A percentile compares a stretch with the other conserved stretches of the same genome.
Conservation (phyloP, 768 basidiomycete species). For the Gloeopeniophorella convolvens region DNA sequence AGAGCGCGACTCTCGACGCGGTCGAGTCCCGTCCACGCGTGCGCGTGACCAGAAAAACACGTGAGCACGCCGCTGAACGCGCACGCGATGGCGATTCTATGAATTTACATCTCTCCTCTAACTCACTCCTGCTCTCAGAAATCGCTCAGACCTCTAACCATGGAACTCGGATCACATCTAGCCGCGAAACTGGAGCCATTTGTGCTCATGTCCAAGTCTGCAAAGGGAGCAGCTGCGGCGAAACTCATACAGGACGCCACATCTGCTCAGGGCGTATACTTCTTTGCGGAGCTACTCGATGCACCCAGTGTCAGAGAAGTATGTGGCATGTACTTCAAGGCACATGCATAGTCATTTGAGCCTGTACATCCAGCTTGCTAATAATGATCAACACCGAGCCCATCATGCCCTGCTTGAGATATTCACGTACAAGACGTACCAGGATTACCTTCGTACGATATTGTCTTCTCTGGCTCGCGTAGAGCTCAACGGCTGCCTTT, state of each 20-base stretch:
- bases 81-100: no score
- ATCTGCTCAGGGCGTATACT: constrained; percentile 84
- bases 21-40: no score
- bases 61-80: no score
- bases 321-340: constrained; percentile 19
- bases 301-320: constrained; percentile 82
- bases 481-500: background rate
- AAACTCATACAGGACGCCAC: constrained; percentile 85
- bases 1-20: no score
- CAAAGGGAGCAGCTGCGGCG: constrained; percentile 88
- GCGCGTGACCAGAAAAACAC: no score
- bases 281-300: constrained; percentile 85
- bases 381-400: constrained; percentile 54
- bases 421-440: constrained; percentile 86
- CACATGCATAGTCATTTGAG: background rate
- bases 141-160: constrained; percentile 24
- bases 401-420: constrained; percentile 67
- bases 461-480: background rate
- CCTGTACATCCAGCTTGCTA: constrained; percentile 48
- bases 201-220: constrained; percentile 84
- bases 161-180: constrained; percentile 61
- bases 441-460: constrained; percentile 68
- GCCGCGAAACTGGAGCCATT: constrained; percentile 79
- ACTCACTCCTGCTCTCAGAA: background rate
- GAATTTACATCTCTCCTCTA: background rate